Evolutionary conservation across 805 yeast genomes (phyloP), one percentile per base, ranked within the genome.

Genomic region (Lipomyces chichibuensis): DNA sequence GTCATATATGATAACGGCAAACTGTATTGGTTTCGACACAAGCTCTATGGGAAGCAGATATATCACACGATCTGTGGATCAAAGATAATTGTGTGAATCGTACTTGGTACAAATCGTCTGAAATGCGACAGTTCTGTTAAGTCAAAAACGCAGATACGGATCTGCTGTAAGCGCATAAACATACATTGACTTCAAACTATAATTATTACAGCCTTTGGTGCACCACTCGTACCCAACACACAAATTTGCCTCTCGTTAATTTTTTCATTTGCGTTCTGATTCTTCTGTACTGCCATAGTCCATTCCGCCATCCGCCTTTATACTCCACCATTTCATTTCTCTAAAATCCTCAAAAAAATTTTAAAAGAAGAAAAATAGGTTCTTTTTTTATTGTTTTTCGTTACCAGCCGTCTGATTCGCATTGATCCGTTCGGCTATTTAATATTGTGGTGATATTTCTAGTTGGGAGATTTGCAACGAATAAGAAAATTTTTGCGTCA

Each of bases 281-380:
- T 58, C 62, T 35, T 59, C 43, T 57, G 51, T 13, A 32, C 49
- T 51, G 27, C 32, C 25, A 25, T n/a, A 20, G 29, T 17, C 56
- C 32, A 53, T 53, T 53, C 43, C 49, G 23, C 49, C 49, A 43
- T 43, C 49, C 49, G 49, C 49, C 49, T n/a, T 6, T n/a, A n/a
- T 9, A 43, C 49, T 43, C 49, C 20, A n/a, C 23, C 55, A 25
- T 11, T 60, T 54, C n/a, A 23, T 54, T 64, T 61, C 53, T 59
- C 29, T 46, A 66, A 66, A 66, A 64, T 32, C 60, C 49, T 43
- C 65, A 64, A 66, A 66, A 66, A 66, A 66, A 64, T 56, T 64
- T 66, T 60, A 60, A 66, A 66, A 60, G 46, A 56, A 64, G 33
- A 27, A 37, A 66, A 66, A 66, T 64, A 55, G n/a, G 49, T 14